These are phyloP conservation scores for Boechera divaricarpa DNA, from an alignment of 345 rosid genomes.

Conservation along the genomic window DNA sequence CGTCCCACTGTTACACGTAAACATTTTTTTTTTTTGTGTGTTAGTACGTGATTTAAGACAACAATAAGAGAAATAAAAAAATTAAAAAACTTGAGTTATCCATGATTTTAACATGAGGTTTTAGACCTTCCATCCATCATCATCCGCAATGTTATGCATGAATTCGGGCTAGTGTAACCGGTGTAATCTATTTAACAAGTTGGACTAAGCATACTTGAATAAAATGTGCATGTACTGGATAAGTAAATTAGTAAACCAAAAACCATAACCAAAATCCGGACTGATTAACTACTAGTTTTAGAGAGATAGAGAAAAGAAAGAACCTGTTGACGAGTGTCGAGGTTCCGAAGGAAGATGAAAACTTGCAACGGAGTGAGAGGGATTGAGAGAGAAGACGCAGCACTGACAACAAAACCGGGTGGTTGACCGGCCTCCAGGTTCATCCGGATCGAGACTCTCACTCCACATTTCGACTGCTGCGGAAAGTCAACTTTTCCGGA, in stretches of 20 bases:
- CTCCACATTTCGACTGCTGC: conserved; percentile 56
- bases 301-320: not conserved
- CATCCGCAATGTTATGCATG: not conserved
- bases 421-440: conserved; percentile 57
- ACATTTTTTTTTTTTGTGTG: not conserved
- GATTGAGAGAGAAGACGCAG: conserved; percentile 69
- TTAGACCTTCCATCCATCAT: not conserved
- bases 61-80: too few relatives aligned
- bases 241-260: not conserved
- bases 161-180: not conserved
- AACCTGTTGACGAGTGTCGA: conserved; percentile 57
- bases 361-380: conserved; percentile 53
- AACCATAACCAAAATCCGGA: not conserved
- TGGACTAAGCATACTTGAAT: not conserved
- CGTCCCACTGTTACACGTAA: conserved; percentile 71
- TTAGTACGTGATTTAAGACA: not conserved
- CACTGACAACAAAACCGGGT: conserved; percentile 55
- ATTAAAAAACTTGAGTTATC: not conserved
- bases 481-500: conserved; percentile 61
- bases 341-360: conserved; percentile 53
- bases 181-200: not conserved
- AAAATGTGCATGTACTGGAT: too few relatives aligned
- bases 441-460: conserved; percentile 57
- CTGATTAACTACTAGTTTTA: not conserved
- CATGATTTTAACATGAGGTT: not conserved